A percentile compares a stretch with the other conserved stretches of the same genome.
Evolutionary conservation across 2,329 filamentous ascomycete species (phyloP).

Genomic region (Pseudovirgaria hyperparasitica): DNA sequence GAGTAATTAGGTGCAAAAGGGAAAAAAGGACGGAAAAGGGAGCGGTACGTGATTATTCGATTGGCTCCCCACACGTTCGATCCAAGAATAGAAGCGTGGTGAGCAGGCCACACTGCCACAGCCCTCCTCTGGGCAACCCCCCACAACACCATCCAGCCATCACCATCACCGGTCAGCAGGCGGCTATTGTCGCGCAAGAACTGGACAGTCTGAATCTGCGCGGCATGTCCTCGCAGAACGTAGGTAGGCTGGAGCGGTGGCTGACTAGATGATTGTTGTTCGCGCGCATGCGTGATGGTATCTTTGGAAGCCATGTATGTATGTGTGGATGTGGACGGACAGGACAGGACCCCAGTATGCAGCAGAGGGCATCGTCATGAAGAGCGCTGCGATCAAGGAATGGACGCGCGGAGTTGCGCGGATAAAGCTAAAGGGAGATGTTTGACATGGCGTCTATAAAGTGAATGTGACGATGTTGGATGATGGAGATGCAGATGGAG

Average conservation of each 20-base stretch:
- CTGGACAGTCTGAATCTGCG: constrained; percentile 63
- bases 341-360: no score
- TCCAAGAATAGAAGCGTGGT: constrained; percentile 64
- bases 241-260: constrained; percentile 47
- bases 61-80: constrained; percentile 58
- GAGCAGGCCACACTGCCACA: constrained; percentile 74
- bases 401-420: no score
- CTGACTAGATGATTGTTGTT: constrained; percentile 16
- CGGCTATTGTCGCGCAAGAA: constrained; percentile 64
- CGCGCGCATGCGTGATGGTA: no score
- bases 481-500: no score
- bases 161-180: constrained; percentile 75
- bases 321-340: no score
- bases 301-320: no score
- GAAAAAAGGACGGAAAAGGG: constrained; percentile 5
- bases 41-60: constrained; percentile 67
- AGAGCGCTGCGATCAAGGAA: no score
- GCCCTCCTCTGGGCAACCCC: constrained; percentile 70
- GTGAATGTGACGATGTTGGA: no score
- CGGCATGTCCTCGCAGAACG: constrained; percentile 74
- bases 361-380: no score
- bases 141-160: constrained; percentile 84
- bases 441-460: no score
- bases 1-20: constrained; percentile 3
- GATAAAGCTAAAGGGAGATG: no score